Conservation (phyloP, 108 stramenopile genomes). For the Cyclostephanos invisitatus region DNA sequence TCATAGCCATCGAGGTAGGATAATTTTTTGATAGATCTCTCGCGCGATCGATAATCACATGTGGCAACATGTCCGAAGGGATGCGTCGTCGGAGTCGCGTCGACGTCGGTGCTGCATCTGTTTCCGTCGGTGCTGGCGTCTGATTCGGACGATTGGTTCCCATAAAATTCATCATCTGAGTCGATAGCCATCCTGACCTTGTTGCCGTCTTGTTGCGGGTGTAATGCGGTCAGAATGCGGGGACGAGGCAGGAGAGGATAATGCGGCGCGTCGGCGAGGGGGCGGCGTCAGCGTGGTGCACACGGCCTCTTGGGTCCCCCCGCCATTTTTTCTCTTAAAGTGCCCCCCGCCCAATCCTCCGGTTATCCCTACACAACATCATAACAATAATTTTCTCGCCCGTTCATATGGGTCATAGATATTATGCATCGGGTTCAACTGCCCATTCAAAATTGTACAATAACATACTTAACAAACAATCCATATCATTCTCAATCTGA, state of each 20-base stretch:
- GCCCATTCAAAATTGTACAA: too few species aligned
- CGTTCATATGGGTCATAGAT: too few species aligned
- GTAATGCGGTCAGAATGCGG: too few species aligned
- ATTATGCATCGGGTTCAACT: too few species aligned
- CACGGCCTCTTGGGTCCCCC: too few species aligned
- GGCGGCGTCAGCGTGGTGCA: too few species aligned
- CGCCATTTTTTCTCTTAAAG: too few species aligned
- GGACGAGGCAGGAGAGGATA: too few species aligned
- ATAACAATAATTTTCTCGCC: too few species aligned
- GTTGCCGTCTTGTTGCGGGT: not conserved
- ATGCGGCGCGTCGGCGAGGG: too few species aligned
- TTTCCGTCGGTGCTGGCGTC: slow-evolving; percentile 13
- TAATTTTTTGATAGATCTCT: slow-evolving; percentile 30
- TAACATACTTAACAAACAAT: not conserved
- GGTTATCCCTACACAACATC: too few species aligned
- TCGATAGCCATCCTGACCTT: not conserved
- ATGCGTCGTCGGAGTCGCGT: not conserved
- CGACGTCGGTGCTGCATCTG: not conserved
- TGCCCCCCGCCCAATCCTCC: too few species aligned
- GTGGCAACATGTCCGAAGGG: slow-evolving; percentile 20
- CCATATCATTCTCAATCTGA: not conserved
- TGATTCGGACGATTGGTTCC: slow-evolving; percentile 45
- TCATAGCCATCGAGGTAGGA: slow-evolving; percentile 74
- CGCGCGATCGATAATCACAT: slow-evolving; percentile 35
- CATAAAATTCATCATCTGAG: slow-evolving; percentile 42